phyloP scores from a whole-genome alignment of 345 rosid genomes.

The Gossypium ekmanianum region DNA sequence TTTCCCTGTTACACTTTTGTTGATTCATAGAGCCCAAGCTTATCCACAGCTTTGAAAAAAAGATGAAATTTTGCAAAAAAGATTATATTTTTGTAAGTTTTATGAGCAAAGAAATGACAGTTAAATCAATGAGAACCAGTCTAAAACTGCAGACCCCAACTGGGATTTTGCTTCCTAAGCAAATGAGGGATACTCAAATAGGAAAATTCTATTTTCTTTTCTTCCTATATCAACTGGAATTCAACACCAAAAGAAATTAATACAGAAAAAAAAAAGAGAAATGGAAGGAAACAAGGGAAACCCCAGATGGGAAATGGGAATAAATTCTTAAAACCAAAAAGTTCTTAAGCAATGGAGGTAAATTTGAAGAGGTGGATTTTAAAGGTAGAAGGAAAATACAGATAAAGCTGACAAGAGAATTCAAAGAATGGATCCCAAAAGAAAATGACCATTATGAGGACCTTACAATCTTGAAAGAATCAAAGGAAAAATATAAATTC shows the following conservation, averaged over 20 bases:
- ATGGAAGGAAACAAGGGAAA: not conserved
- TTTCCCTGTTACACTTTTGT: slow-evolving; percentile 58
- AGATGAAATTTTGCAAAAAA: not conserved
- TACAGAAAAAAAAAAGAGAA: not conserved
- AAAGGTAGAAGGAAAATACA: not conserved
- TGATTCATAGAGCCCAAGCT: slow-evolving; percentile 28
- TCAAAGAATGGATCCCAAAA: slow-evolving; percentile 12
- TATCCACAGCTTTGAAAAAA: slow-evolving; percentile 36
- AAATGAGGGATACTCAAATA: not conserved
- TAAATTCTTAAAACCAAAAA: not conserved
- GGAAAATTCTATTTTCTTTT: not conserved
- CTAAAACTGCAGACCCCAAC: slow-evolving; percentile 5
- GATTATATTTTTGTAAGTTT: not conserved
- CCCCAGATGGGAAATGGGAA: not conserved
- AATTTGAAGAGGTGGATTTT: too few species aligned
- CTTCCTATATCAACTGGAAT: not conserved
- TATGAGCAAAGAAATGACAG: too few species aligned
- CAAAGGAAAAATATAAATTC: not conserved
- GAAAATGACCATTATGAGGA: slow-evolving; percentile 11
- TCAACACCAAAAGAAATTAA: not conserved
- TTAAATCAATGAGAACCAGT: not conserved
- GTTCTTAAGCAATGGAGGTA: not conserved
- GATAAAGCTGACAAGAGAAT: not conserved
- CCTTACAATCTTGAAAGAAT: not conserved
- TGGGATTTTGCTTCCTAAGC: slow-evolving; percentile 6